These are phyloP conservation scores for Leishmania martiniquensis DNA, from an alignment of 208 protist species.

Conservation along the genomic window DNA sequence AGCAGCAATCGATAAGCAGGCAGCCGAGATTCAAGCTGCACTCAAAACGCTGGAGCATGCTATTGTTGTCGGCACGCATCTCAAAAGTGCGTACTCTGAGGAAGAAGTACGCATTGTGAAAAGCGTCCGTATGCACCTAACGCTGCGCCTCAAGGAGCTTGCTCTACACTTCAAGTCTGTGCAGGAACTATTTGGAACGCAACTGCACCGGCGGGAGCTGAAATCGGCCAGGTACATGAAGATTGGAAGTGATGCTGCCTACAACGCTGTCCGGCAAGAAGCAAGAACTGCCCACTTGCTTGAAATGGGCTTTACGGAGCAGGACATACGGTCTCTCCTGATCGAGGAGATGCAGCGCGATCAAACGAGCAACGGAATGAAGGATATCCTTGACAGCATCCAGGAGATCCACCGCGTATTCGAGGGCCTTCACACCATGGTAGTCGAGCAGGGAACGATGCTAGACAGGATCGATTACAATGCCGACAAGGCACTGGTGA, in stretches of 20 bases:
- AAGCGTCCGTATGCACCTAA: slow-evolving; percentile 58
- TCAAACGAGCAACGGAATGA: slow-evolving; percentile 73
- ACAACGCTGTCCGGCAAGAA: slow-evolving; percentile 59
- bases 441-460: slow-evolving; percentile 90
- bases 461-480: slow-evolving; percentile 94
- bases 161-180: slow-evolving; percentile 49
- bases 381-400: slow-evolving; percentile 80
- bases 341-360: slow-evolving; percentile 62
- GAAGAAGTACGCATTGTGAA: slow-evolving; percentile 57
- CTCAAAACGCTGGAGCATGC: slow-evolving; percentile 74
- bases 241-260: slow-evolving; percentile 58
- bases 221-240: slow-evolving; percentile 63
- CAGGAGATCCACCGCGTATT: slow-evolving; percentile 90
- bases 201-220: slow-evolving; percentile 51
- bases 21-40: slow-evolving; percentile 44
- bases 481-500: slow-evolving; percentile 61
- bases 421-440: slow-evolving; percentile 68
- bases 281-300: slow-evolving; percentile 70
- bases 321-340: slow-evolving; percentile 79
- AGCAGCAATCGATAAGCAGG: slow-evolving; percentile 40
- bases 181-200: slow-evolving; percentile 64
- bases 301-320: slow-evolving; percentile 77
- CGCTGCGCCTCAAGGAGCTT: slow-evolving; percentile 38
- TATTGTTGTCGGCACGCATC: slow-evolving; percentile 50
- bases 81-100: slow-evolving; percentile 34